Percentiles rank a stretch among this genome's conserved stretches.
These are phyloP conservation scores for Sporothrix inflata DNA, from an alignment of 2,329 filamentous ascomycete genomes.

Conservation along the genomic window DNA sequence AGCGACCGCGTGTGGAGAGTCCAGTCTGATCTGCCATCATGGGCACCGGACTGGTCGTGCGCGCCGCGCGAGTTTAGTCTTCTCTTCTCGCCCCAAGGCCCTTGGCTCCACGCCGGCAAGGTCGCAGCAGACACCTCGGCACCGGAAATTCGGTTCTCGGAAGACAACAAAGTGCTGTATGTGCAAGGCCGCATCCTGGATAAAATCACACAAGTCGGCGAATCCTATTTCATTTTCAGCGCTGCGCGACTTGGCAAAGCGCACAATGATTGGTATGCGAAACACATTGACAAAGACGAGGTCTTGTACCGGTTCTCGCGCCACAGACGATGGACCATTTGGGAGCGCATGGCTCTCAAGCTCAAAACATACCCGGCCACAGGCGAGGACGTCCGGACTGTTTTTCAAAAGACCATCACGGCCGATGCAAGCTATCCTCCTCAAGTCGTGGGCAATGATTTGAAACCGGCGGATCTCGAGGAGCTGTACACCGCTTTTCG, in stretches of 20 bases:
- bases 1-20: neutral
- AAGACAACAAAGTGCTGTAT: neutral
- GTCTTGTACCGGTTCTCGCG: neutral
- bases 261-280: conserved; percentile 8
- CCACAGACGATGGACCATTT: neutral
- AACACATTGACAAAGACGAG: neutral
- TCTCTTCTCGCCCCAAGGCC: neutral
- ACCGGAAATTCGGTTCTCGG: neutral
- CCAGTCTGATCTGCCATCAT: neutral
- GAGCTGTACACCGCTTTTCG: conserved; percentile 7
- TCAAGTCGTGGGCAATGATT: neutral
- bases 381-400: neutral
- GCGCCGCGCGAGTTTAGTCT: conserved; percentile 4
- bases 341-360: conserved; percentile 9
- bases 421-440: neutral
- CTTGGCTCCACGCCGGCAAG: conserved; percentile 6
- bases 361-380: neutral
- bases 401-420: neutral
- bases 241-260: neutral
- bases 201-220: neutral
- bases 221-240: neutral
- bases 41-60: conserved; percentile 11
- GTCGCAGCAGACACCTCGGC: neutral
- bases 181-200: neutral
- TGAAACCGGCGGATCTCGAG: neutral